Percentiles rank a stretch among this genome's conserved stretches.
phyloP scores from a whole-genome alignment of 768 basidiomycete species.

The Boletales sp. region DNA sequence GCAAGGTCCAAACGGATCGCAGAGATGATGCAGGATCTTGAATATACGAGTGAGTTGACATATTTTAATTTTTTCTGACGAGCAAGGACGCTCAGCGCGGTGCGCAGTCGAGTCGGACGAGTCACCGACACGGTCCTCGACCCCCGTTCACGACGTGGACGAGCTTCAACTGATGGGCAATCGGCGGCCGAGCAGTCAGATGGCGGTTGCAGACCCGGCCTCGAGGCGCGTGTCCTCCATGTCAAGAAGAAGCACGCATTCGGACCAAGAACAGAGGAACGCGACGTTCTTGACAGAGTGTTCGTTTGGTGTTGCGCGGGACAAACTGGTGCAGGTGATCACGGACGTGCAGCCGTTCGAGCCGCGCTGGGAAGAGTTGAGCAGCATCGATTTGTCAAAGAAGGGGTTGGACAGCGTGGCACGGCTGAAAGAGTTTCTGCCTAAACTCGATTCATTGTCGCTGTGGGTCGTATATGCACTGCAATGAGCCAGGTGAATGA shows the following conservation, averaged over 20 bases:
- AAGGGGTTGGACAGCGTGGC: constrained; percentile 63
- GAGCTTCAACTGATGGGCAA: constrained; percentile 45
- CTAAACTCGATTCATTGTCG: constrained; percentile 67
- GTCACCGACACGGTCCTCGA: constrained; percentile 55
- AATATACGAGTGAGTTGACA: constrained; percentile 55
- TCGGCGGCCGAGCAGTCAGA: constrained; percentile 37
- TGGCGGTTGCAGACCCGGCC: constrained; percentile 18
- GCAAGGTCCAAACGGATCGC: constrained; percentile 77
- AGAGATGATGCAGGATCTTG: constrained; percentile 73
- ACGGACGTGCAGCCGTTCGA: constrained; percentile 95
- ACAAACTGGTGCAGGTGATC: constrained; percentile 85
- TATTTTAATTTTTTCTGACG: constrained; percentile 27
- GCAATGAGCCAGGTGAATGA: background rate
- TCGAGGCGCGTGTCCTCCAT: constrained; percentile 44
- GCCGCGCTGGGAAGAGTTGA: constrained; percentile 87
- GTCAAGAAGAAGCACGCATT: constrained; percentile 38
- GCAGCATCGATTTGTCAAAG: constrained; percentile 63
- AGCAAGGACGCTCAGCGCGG: constrained; percentile 1
- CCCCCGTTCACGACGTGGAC: constrained; percentile 42
- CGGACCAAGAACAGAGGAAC: constrained; percentile 36
- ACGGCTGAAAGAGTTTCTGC: constrained; percentile 85
- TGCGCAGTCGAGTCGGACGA: constrained; percentile 37
- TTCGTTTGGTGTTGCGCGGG: constrained; percentile 93
- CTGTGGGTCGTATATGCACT: constrained; percentile 52
- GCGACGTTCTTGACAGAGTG: constrained; percentile 90